phyloP scores from a whole-genome alignment of 1,139 yeast genomes.

The Torulaspora globosa region DNA sequence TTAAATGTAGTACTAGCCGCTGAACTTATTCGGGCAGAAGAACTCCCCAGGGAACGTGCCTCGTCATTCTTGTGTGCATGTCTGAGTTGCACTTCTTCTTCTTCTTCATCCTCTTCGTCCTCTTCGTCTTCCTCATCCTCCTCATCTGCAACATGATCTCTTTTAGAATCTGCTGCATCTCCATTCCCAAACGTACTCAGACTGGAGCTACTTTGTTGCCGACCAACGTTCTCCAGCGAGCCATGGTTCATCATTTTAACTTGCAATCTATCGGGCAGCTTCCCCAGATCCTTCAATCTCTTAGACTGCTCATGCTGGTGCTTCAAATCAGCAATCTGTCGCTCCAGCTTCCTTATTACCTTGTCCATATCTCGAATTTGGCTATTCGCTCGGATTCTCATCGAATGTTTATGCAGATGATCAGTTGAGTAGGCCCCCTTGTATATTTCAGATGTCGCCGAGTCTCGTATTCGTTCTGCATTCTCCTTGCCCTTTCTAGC shows the following conservation, averaged over 20 bases:
- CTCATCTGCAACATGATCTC: slow-evolving; percentile 1
- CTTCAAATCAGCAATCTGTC: slow-evolving; percentile 26
- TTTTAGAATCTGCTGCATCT: not conserved
- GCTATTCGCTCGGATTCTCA: slow-evolving; percentile 34
- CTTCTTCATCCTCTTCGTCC: slow-evolving; percentile 5
- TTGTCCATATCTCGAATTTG: slow-evolving; percentile 34
- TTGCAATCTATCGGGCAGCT: slow-evolving; percentile 5
- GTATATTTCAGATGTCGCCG: slow-evolving; percentile 33
- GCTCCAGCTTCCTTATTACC: slow-evolving; percentile 30
- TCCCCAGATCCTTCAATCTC: slow-evolving; percentile 8
- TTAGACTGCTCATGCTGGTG: slow-evolving; percentile 22
- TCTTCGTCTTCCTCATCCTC: slow-evolving; percentile 3
- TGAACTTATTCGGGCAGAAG: not conserved
- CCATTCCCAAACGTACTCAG: not conserved
- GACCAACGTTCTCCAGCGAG: not conserved
- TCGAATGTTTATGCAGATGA: slow-evolving; percentile 36
- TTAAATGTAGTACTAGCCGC: slow-evolving; percentile 7
- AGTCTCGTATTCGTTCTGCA: slow-evolving; percentile 26
- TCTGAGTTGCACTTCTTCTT: not conserved
- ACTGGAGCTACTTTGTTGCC: not conserved
- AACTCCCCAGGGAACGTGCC: not conserved
- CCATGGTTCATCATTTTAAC: not conserved
- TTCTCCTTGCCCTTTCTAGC: slow-evolving; percentile 28
- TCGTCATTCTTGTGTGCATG: slow-evolving; percentile 1
- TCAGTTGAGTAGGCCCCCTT: slow-evolving; percentile 36